Conservation (phyloP, 306 rosid genomes). For the Fagus sylvatica region DNA sequence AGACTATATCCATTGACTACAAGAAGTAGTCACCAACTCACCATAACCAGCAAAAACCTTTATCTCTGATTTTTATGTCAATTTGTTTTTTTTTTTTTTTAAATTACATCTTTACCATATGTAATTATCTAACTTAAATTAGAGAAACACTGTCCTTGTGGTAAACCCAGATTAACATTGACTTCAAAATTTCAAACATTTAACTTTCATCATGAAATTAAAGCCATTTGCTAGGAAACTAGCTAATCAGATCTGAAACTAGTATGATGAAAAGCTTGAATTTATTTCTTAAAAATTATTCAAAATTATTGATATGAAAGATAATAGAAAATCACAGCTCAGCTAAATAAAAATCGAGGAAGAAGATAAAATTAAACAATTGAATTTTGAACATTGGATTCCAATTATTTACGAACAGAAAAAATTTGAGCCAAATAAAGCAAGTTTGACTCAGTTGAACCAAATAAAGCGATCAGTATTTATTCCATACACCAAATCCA, state of each 20-base stretch:
- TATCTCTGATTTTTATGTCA: not conserved
- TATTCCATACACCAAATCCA: not conserved
- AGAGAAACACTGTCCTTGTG: not conserved
- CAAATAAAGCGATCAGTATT: not conserved
- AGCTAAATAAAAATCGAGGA: not conserved
- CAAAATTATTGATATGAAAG: not conserved
- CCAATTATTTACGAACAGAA: slow-evolving; percentile 7
- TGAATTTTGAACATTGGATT: not conserved
- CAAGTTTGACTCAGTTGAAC: not conserved
- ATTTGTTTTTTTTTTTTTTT: too few relatives aligned
- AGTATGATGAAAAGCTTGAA: not conserved
- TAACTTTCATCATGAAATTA: not conserved
- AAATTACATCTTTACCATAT: not conserved
- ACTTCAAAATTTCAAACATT: not conserved
- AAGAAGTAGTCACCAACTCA: not conserved
- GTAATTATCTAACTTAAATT: not conserved
- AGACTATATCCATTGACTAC: not conserved
- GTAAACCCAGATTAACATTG: not conserved
- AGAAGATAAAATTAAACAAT: not conserved
- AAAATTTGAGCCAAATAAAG: not conserved
- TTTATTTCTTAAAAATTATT: not conserved
- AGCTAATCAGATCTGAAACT: not conserved
- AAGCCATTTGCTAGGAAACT: not conserved
- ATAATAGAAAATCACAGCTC: not conserved
- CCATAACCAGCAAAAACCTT: not conserved